Percentiles rank a stretch among this genome's conserved stretches.
These are phyloP conservation scores for Macrophomina phaseolina DNA, from an alignment of 2,329 filamentous ascomycete species.

Conservation along the genomic window DNA sequence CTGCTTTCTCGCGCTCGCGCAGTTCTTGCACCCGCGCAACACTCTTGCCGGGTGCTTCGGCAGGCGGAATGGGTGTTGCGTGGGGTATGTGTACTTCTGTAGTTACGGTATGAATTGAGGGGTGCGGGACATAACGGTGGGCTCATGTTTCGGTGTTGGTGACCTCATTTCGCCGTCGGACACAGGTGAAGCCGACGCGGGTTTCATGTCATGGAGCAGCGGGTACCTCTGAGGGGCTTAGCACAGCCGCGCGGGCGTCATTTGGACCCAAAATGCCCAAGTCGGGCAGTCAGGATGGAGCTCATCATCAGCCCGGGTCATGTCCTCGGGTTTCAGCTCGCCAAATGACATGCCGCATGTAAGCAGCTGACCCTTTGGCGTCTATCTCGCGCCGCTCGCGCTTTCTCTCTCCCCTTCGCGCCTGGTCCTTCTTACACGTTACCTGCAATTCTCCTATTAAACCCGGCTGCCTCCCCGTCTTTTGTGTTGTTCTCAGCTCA, in stretches of 20 bases:
- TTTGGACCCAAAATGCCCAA: constrained; percentile 5
- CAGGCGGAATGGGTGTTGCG: background rate
- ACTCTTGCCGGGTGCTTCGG: background rate
- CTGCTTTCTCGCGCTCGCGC: background rate
- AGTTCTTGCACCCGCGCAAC: background rate
- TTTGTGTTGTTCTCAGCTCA: background rate
- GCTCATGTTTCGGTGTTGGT: background rate
- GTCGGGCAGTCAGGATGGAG: constrained; percentile 12
- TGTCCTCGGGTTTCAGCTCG: constrained; percentile 21
- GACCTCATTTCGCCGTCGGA: constrained; percentile 2
- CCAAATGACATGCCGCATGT: constrained; percentile 21
- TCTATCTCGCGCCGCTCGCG: background rate
- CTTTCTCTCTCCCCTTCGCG: background rate
- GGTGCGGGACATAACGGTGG: background rate
- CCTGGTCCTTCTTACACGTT: background rate
- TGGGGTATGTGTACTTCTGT: constrained; percentile 9
- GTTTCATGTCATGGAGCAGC: background rate
- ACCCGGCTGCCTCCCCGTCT: constrained; percentile 6
- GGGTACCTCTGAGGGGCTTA: background rate
- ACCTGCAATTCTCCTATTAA: constrained; percentile 17
- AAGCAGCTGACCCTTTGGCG: constrained; percentile 18
- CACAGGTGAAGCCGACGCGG: background rate
- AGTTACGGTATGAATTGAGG: constrained; percentile 12
- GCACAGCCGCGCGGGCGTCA: constrained; percentile 2
- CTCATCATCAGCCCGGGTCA: constrained; percentile 19